Conservation (phyloP, 257 asterid species). For the Ligustrum vulgare region DNA sequence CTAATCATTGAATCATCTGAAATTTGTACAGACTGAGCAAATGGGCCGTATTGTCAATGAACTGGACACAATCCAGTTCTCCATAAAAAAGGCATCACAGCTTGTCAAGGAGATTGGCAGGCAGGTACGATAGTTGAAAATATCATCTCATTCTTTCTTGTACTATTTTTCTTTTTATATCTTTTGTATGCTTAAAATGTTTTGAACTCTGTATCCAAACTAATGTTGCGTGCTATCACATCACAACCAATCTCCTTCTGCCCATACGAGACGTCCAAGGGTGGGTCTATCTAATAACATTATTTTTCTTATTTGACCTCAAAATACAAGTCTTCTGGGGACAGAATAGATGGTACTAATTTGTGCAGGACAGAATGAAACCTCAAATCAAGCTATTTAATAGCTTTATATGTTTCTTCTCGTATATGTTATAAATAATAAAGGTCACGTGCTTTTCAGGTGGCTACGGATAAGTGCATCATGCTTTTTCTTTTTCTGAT, state of each 20-base stretch:
- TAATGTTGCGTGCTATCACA: background rate
- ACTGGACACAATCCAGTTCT: slow-evolving; percentile 91
- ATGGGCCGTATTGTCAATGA: slow-evolving; percentile 97
- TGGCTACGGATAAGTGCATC: slow-evolving; percentile 95
- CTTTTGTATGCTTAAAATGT: background rate
- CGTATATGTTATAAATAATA: slow-evolving; percentile 16
- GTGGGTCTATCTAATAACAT: background rate
- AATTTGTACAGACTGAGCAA: slow-evolving; percentile 77
- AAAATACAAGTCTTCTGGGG: slow-evolving; percentile 6
- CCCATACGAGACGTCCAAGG: too few relatives aligned
- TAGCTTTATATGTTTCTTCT: slow-evolving; percentile 10
- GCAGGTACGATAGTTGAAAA: slow-evolving; percentile 50
- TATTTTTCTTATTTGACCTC: slow-evolving; percentile 6
- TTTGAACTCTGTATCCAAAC: slow-evolving; percentile 1
- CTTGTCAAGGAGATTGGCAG: slow-evolving; percentile 99
- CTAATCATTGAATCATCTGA: slow-evolving; percentile 20
- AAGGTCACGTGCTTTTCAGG: slow-evolving; percentile 50
- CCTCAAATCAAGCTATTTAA: background rate
- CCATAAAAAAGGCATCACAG: slow-evolving; percentile 92
- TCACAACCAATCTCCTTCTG: background rate
- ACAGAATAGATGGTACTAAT: background rate
- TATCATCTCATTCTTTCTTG: background rate
- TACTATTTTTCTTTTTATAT: background rate
- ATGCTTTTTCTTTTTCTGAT: slow-evolving; percentile 85
- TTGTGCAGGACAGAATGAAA: background rate